Percentiles rank a stretch among this genome's conserved stretches.
phyloP scores from a whole-genome alignment of 2,329 filamentous ascomycete species.

The Didymella pomorum region DNA sequence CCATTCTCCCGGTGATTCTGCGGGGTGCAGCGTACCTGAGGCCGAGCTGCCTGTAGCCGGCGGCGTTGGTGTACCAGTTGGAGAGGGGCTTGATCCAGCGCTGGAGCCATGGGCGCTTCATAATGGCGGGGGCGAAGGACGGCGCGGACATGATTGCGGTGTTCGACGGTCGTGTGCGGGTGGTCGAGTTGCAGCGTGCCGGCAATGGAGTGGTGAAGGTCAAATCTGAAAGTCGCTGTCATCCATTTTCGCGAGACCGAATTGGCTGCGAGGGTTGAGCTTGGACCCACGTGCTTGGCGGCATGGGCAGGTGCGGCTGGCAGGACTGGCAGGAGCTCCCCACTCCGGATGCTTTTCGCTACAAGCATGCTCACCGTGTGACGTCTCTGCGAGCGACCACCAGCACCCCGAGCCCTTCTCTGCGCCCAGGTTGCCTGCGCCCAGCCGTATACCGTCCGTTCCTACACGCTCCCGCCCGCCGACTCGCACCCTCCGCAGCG shows the following conservation, averaged over 20 bases:
- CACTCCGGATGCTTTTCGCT: conserved; percentile 10
- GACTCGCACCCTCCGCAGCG: conserved; percentile 15
- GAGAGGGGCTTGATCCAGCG: conserved; percentile 81
- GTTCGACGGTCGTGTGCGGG: conserved; percentile 28
- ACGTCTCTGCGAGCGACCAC: conserved; percentile 21
- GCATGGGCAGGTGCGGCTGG: conserved; percentile 8
- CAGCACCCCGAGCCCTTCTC: conserved; percentile 9
- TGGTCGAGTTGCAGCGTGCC: conserved; percentile 35
- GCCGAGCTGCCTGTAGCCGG: conserved; percentile 92
- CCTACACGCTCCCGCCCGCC: background rate
- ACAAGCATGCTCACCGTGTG: conserved; percentile 13
- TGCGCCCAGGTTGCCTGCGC: conserved; percentile 11
- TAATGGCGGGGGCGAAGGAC: conserved; percentile 77
- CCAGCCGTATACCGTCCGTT: conserved; percentile 3
- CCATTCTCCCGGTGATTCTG: background rate
- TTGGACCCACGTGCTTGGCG: conserved; percentile 5
- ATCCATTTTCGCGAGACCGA: conserved; percentile 12
- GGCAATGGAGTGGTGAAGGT: conserved; percentile 30
- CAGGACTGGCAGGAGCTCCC: conserved; percentile 10
- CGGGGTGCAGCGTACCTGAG: conserved; percentile 70
- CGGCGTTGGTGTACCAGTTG: conserved; percentile 86
- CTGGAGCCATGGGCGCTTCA: conserved; percentile 85
- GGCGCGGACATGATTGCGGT: conserved; percentile 70
- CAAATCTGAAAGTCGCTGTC: conserved; percentile 2
- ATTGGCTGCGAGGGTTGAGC: conserved; percentile 11